Conservation (phyloP, 164 flowering plant species). For the Houttuynia cordata region DNA sequence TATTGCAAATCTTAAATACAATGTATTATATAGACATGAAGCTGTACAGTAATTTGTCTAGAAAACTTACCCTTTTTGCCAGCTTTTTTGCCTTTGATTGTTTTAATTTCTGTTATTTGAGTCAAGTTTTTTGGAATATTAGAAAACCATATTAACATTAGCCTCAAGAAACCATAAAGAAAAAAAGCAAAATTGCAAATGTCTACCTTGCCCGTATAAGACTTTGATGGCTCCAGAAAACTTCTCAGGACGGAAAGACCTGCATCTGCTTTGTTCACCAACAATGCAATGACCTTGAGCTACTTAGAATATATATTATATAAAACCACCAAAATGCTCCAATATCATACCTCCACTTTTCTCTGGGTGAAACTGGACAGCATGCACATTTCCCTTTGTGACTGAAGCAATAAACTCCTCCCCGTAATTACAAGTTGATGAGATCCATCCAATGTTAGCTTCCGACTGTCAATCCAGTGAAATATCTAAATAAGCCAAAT, state of each 20-base stretch:
- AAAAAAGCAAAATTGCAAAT: conserved; percentile 5
- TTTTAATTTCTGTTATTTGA: conserved; percentile 53
- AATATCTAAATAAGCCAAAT: background rate
- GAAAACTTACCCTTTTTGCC: conserved; percentile 73
- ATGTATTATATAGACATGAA: background rate
- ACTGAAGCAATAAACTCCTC: conserved; percentile 80
- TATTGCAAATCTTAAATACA: background rate
- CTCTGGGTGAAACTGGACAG: conserved; percentile 98
- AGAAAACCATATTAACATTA: too few relatives aligned
- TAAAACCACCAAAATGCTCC: background rate
- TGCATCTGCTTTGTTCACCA: conserved; percentile 45
- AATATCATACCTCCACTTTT: conserved; percentile 83
- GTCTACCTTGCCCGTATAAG: conserved; percentile 46
- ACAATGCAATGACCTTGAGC: background rate
- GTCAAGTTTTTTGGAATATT: conserved; percentile 8
- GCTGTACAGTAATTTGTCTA: background rate
- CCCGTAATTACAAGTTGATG: conserved; percentile 90
- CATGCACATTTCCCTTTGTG: conserved; percentile 84
- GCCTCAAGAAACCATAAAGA: conserved; percentile 1
- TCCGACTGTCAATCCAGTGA: conserved; percentile 36
- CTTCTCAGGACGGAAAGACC: conserved; percentile 83
- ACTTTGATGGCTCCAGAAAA: conserved; percentile 51
- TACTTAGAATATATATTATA: background rate
- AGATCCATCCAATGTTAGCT: conserved; percentile 80
- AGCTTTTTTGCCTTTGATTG: conserved; percentile 65